Evolutionary conservation across 331 rosid species (phyloP).

Genomic region (Malus hybrid): DNA sequence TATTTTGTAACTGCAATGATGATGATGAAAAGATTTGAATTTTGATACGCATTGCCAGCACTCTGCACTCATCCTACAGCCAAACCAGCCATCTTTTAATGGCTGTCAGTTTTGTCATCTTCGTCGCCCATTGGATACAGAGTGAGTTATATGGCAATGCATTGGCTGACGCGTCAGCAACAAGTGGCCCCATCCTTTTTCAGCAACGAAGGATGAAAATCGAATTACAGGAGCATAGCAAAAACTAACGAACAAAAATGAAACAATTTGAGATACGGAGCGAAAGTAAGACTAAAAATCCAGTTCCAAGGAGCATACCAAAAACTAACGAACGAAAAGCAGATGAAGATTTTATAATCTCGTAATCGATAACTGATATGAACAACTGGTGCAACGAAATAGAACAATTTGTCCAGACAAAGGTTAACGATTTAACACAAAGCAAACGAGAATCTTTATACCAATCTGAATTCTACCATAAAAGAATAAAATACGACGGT

Average conservation of each 20-base stretch:
- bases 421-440: background rate
- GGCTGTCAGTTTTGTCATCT: background rate
- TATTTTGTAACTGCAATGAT: background rate
- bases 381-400: background rate
- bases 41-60: background rate
- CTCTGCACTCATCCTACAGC: too few species aligned
- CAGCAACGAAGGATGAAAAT: too few species aligned
- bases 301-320: background rate
- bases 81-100: too few species aligned
- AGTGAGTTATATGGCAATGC: background rate
- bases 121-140: background rate
- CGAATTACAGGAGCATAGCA: too few species aligned
- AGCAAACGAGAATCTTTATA: background rate
- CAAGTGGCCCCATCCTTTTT: too few species aligned
- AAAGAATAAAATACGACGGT: slow-evolving; percentile 10
- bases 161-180: background rate
- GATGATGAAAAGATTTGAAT: background rate
- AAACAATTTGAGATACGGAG: background rate
- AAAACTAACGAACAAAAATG: too few species aligned
- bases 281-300: background rate
- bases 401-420: background rate
- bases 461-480: too few species aligned
- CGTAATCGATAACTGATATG: background rate
- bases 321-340: background rate
- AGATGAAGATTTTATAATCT: background rate